Evolutionary conservation across 2,329 filamentous ascomycete species (phyloP), one percentile per base, ranked within the genome.

Genomic region (Parafenestella ontariensis): DNA sequence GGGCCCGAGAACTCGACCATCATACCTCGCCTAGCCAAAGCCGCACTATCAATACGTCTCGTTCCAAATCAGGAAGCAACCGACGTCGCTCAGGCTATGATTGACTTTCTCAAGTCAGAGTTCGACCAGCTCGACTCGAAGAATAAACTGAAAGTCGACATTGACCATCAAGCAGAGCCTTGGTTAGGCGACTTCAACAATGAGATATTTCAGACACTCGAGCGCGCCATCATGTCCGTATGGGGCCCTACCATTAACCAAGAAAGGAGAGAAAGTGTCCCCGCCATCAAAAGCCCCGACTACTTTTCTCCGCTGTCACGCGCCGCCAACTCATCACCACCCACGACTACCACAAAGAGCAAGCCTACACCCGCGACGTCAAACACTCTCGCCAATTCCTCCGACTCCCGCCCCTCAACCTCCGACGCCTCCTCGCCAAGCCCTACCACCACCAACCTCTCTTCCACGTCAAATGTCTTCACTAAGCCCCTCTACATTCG

Each of bases 141-240:
- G 57, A 99, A 99, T 68, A 84, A 82, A 5, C 82, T 99, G 31
- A 89, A 83, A 1, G 85, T 99, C 34, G 88, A 87, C 26, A 93
- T 99, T 61, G 92, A 96, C 62, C 95, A 97, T 71, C 89, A 91
- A 76, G 94, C 95, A 0, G 95, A 99, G 71, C 92, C 95, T 0
- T 99, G 95, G 95, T 85, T 99, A 0, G 94, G 95, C 13, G 92
- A 97, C 66, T 92, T 92, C 3, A 87, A 87, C 44, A 97, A 96
- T 64, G 87, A 92, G 62, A 93, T 98, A 54, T 99, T 97, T 76
- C 86, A 89, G 58, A 96, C 92, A 0, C 84, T 99, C 0, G 92
- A 96, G 64, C 83, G 88, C 54, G 95, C 93, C 0, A 89, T 98
- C 46, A 86, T 93, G 67, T 85, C 90, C 40, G 92, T 89, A 0